These are phyloP conservation scores for Avena sativa DNA, from an alignment of 176 grass and related monocot species.

Conservation along the genomic window DNA sequence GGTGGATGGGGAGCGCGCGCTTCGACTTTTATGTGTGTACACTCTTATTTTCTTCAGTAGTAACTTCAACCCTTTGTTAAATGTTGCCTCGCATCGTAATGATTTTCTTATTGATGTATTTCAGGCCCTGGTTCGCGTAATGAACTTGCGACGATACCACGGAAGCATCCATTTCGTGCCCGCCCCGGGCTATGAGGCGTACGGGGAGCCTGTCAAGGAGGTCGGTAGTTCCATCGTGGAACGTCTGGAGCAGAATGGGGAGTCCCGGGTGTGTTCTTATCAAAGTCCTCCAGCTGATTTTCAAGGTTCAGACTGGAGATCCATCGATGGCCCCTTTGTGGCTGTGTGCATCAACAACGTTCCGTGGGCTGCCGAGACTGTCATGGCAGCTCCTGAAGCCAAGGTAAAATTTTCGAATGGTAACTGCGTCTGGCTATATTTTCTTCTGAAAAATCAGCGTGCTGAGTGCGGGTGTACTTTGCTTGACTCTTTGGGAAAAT, in stretches of 20 bases:
- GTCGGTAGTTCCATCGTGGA: background rate
- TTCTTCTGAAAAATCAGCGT: background rate
- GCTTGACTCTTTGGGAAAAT: background rate
- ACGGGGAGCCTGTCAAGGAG: constrained; percentile 62
- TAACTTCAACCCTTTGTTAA: background rate
- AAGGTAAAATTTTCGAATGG: constrained; percentile 47
- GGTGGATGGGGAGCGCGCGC: constrained; percentile 91
- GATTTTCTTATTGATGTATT: constrained; percentile 3
- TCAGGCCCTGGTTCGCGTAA: constrained; percentile 72
- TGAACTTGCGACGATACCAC: constrained; percentile 65
- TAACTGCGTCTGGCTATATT: background rate
- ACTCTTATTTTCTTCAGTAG: background rate
- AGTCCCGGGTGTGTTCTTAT: constrained; percentile 47
- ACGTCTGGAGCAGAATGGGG: constrained; percentile 24
- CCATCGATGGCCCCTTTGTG: constrained; percentile 73
- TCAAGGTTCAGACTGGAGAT: constrained; percentile 62
- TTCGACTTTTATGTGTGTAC: constrained; percentile 78
- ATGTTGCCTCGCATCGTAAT: background rate
- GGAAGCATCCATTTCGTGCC: constrained; percentile 71
- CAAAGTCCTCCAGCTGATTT: constrained; percentile 49
- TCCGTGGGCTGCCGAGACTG: constrained; percentile 67
- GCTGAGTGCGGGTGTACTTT: constrained; percentile 1
- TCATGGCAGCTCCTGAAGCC: constrained; percentile 73
- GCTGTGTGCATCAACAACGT: constrained; percentile 78
- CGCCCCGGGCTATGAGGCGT: constrained; percentile 75